phyloP scores from a whole-genome alignment of 495 filamentous ascomycete genomes.

The Aspergillus haitiensis region DNA sequence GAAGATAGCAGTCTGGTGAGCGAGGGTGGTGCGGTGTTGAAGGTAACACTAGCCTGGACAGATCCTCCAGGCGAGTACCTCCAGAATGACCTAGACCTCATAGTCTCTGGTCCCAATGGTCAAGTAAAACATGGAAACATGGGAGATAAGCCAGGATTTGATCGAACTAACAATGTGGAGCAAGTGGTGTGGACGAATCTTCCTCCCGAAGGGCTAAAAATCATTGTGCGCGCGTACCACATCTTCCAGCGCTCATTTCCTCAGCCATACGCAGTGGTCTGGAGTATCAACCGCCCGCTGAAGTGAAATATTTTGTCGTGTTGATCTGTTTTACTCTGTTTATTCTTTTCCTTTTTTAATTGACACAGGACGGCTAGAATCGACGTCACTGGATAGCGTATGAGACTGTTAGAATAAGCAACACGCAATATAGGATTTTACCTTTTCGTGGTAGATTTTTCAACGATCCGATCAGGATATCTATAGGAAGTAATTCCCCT shows the following conservation, averaged over 20 bases:
- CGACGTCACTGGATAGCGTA: no score
- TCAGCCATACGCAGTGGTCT: constrained; percentile 3
- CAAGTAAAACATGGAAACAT: constrained; percentile 15
- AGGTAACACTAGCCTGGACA: constrained; percentile 18
- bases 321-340: no score
- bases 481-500: no score
- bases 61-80: constrained; percentile 12
- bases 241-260: constrained; percentile 4
- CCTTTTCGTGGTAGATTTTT: no score
- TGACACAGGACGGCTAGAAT: no score
- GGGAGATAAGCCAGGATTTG: constrained; percentile 9
- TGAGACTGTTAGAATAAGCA: no score
- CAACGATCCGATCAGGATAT: no score
- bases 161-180: constrained; percentile 19
- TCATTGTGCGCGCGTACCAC: constrained; percentile 2
- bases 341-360: no score
- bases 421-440: no score
- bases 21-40: background rate
- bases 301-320: background rate
- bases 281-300: background rate
- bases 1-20: background rate
- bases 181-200: constrained; percentile 12
- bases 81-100: constrained; percentile 17
- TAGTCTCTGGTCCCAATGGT: background rate
- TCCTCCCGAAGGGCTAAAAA: background rate